A percentile compares a stretch with the other conserved stretches of the same genome.
These are phyloP conservation scores for Pythium dissotocum DNA, from an alignment of 352 stramenopile genomes.

Conservation along the genomic window DNA sequence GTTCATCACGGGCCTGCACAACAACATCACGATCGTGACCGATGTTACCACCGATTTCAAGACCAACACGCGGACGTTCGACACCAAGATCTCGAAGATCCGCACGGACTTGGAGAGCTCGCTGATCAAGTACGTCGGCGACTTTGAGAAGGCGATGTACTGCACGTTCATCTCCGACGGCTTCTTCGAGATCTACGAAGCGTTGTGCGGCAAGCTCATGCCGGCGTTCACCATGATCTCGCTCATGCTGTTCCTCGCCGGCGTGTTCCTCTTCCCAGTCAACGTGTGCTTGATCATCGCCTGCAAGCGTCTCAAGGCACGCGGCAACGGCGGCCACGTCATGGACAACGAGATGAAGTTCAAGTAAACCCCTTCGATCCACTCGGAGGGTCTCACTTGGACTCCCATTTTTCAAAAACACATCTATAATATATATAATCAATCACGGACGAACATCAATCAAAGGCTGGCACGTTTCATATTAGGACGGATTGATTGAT, in stretches of 20 bases:
- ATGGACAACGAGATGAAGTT: constrained; percentile 69
- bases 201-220: constrained; percentile 62
- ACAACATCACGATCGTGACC: constrained; percentile 34
- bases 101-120: constrained; percentile 38
- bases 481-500: too few species aligned
- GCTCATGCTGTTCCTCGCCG: constrained; percentile 69
- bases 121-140: constrained; percentile 53
- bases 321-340: constrained; percentile 46
- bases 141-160: constrained; percentile 64
- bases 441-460: too few species aligned
- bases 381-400: background rate
- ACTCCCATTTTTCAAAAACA: background rate
- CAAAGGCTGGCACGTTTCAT: too few species aligned
- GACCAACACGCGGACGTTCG: constrained; percentile 40
- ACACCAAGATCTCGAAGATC: constrained; percentile 44
- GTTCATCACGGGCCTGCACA: constrained; percentile 38
- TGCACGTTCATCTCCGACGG: constrained; percentile 56
- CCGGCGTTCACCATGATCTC: constrained; percentile 74
- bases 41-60: constrained; percentile 43
- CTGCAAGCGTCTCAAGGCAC: constrained; percentile 57
- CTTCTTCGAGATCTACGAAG: constrained; percentile 50
- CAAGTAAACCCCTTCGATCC: too few species aligned
- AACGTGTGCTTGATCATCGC: constrained; percentile 73
- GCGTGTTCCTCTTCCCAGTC: constrained; percentile 65
- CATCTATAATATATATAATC: background rate